Base-by-base conservation (phyloP, 2,329 filamentous ascomycete genomes). In the Ascochyta pisi region DNA sequence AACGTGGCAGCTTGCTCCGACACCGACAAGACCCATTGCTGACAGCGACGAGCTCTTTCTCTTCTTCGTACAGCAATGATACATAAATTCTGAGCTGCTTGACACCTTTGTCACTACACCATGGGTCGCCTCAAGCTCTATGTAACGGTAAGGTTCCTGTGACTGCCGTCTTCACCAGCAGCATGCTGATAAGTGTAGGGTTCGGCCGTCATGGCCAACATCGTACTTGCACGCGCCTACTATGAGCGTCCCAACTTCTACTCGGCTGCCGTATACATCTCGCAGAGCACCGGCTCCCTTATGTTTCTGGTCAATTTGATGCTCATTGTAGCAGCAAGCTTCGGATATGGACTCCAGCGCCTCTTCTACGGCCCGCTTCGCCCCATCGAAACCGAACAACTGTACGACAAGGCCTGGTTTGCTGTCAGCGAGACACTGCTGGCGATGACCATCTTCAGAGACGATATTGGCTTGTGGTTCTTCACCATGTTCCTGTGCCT, bases 371-470 rank as follows among this genome's bases (percentile, higher is more conserved):
- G 95, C 58, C 88, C 87, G 16, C 85, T 99, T 22, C 92, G 96
- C 64, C 89, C 92, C 24, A 91, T 96, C 80, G 95, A 99, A 80
- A 90, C 95, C 68, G 96, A 99, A 77, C 94, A 98, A 75, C 85
- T 99, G 13, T 97, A 96, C 73, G 95, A 99, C 77, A 94, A 94
- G 77, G 93, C 91, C 45, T 99, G 96, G 96, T 97, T 97, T 73
- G 94, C 95, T 35, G 91, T 98, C 37, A 96, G 94, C 42, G 95
- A 99, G 79, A 99, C 95, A 62, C 91, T 93, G 71, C 82, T 99
- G 62, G 95, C 95, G 27, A 98, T 99, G 94, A 97, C 95, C 27
- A 96, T 96, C 63, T 98, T 99, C 77, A 85, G 95, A 40, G 95
- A 97, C 61, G 93, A 98, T 74, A 87, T 99, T 16, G 94, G 95